Evolutionary conservation across 352 stramenopile species (phyloP).

Genomic region (Hyaloperonospora arabidopsidis): DNA sequence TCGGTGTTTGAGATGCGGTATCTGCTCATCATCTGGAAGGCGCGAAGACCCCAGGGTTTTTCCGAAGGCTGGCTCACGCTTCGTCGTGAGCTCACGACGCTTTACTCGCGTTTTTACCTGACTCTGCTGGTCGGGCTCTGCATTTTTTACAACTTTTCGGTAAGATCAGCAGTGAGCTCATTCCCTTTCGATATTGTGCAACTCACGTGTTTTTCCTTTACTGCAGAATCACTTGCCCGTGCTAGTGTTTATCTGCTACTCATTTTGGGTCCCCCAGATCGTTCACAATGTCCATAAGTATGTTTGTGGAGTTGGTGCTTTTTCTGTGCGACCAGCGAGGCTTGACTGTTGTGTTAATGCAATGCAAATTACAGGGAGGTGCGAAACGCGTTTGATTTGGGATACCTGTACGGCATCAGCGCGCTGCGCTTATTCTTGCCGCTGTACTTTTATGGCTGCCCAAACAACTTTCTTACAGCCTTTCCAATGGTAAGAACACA

Average conservation of each 20-base stretch:
- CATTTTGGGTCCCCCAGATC: slow-evolving; percentile 98
- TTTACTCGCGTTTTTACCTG: slow-evolving; percentile 95
- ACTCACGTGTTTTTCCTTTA: slow-evolving; percentile 1
- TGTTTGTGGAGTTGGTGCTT: slow-evolving; percentile 1
- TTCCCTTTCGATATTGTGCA: not conserved
- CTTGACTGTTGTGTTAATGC: slow-evolving; percentile 2
- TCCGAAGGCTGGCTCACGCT: slow-evolving; percentile 83
- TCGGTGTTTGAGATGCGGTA: slow-evolving; percentile 99
- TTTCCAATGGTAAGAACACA: slow-evolving; percentile 62
- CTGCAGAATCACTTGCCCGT: slow-evolving; percentile 76
- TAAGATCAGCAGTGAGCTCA: slow-evolving; percentile 18
- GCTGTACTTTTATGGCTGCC: slow-evolving; percentile 93
- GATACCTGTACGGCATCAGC: slow-evolving; percentile 94
- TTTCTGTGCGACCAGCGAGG: not conserved
- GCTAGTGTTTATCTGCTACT: slow-evolving; percentile 92
- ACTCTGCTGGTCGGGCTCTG: slow-evolving; percentile 87
- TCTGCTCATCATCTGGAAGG: slow-evolving; percentile 95
- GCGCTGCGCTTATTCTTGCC: slow-evolving; percentile 89
- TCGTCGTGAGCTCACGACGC: slow-evolving; percentile 87
- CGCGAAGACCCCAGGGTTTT: slow-evolving; percentile 80
- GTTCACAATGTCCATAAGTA: slow-evolving; percentile 90
- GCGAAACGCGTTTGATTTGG: slow-evolving; percentile 88
- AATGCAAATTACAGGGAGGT: slow-evolving; percentile 55
- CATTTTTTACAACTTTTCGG: slow-evolving; percentile 88
- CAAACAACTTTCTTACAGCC: slow-evolving; percentile 88